Conservation (phyloP, 176 grass and related monocot genomes). For the Miscanthus lutarioriparius region DNA sequence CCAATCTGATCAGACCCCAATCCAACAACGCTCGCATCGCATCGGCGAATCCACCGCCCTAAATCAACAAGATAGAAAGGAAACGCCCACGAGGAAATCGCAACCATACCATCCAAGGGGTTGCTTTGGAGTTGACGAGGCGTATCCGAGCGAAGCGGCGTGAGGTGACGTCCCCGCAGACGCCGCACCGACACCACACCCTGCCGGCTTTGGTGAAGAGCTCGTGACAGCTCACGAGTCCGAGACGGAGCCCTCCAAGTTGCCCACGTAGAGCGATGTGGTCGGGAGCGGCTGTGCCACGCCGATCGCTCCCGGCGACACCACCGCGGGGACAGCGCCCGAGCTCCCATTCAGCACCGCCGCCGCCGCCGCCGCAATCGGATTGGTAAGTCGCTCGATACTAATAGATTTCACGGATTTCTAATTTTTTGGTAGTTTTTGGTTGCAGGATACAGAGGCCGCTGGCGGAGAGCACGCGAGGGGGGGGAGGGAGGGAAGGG, state of each 20-base stretch:
- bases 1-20: not conserved
- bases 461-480: slow-evolving; percentile 46
- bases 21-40: slow-evolving; percentile 3
- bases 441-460: slow-evolving; percentile 50
- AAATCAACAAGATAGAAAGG: not conserved
- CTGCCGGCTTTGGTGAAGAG: slow-evolving; percentile 71
- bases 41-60: not conserved
- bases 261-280: slow-evolving; percentile 87
- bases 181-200: slow-evolving; percentile 90
- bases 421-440: slow-evolving; percentile 34
- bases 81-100: not conserved
- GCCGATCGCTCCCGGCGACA: slow-evolving; percentile 8
- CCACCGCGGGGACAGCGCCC: slow-evolving; percentile 24
- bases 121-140: slow-evolving; percentile 89
- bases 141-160: slow-evolving; percentile 85
- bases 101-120: slow-evolving; percentile 62
- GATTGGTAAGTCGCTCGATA: slow-evolving; percentile 29
- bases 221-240: slow-evolving; percentile 83
- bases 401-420: slow-evolving; percentile 43
- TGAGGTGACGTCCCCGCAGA: slow-evolving; percentile 75
- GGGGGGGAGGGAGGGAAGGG: too few species aligned
- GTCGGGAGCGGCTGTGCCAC: slow-evolving; percentile 47
- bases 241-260: slow-evolving; percentile 69
- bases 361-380: slow-evolving; percentile 3
- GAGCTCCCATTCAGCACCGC: slow-evolving; percentile 40